Base-by-base conservation (phyloP, 257 asterid species). In the Striga asiatica region DNA sequence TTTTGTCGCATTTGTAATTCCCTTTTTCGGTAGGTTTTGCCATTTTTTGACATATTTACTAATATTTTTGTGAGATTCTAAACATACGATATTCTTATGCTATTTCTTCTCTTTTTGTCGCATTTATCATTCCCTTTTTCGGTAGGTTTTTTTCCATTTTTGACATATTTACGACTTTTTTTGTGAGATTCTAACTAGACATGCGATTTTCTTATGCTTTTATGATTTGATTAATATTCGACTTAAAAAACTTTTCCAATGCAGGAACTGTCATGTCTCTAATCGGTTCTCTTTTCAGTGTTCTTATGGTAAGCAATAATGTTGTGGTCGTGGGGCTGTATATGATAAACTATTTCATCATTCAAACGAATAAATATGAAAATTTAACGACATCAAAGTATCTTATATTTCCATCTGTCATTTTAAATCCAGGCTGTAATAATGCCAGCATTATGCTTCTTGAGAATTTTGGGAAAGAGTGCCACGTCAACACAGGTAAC, bases 181-280 rank as follows among this genome's bases (percentile, higher is more conserved):
- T n/a, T n/a, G n/a, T n/a, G n/a, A n/a, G n/a, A n/a, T n/a, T n/a
- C n/a, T n/a, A n/a, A n/a, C n/a, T n/a, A n/a, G n/a, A n/a, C n/a
- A n/a, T n/a, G n/a, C n/a, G n/a, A n/a, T n/a, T n/a, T n/a, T n/a
- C n/a, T n/a, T 22, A 9, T 11, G 18, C 18, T 0, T n/a, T 18
- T 23, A 19, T 23, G 50, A 57, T 20, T 10, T 50, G 29, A 39
- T n/a, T n/a, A n/a, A 16, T 28, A 22, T 23, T 34, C 12, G 24
- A 56, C 52, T 35, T 49, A 1, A 23, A 7, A 10, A 20, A 17
- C 1, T 59, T 39, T 43, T 29, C 55, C 7, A 50, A 62, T 74
- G 76, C 77, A 89, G 94, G 95, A 59, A 76, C 74, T 14, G 77
- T 89, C 77, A 85, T 89, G 94, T 79, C 97, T 57, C 71, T 89